These are phyloP conservation scores for Cerioporus squamosus DNA, from an alignment of 1,284 basidiomycete species.

Conservation along the genomic window DNA sequence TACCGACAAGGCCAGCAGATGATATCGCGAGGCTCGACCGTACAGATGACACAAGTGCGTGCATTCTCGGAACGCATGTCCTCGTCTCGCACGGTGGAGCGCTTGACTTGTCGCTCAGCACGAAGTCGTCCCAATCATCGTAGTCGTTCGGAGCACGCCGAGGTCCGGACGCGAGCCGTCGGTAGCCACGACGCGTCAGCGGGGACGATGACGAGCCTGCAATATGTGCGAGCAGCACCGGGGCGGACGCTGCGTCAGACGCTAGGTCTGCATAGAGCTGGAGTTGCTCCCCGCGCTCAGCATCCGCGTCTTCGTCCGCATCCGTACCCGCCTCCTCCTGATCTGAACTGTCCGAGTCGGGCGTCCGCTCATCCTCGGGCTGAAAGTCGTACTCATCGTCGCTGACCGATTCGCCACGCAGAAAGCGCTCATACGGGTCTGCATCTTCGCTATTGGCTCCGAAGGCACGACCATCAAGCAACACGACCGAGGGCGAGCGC, in stretches of 20 bases:
- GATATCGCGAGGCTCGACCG: conserved; percentile 67
- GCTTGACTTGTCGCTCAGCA: conserved; percentile 27
- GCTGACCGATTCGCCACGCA: conserved; percentile 64
- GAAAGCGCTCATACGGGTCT: conserved; percentile 58
- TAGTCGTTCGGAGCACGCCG: conserved; percentile 11
- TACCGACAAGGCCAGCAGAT: conserved; percentile 83
- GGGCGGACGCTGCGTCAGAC: conserved; percentile 38
- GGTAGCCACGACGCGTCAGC: conserved; percentile 52
- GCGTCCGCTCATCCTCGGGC: conserved; percentile 18
- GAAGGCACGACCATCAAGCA: neutral
- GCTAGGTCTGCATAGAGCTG: conserved; percentile 50
- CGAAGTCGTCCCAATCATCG: conserved; percentile 35
- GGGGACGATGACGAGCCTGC: conserved; percentile 43
- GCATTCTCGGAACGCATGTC: conserved; percentile 38
- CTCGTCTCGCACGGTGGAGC: conserved; percentile 24
- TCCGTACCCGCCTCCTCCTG: conserved; percentile 10
- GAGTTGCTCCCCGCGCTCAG: conserved; percentile 36
- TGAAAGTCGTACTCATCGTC: conserved; percentile 61
- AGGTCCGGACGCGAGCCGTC: conserved; percentile 36
- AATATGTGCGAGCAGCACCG: conserved; percentile 56
- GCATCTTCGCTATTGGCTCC: conserved; percentile 17
- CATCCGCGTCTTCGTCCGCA: conserved; percentile 30
- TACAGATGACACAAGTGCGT: conserved; percentile 72
- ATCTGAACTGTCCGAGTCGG: neutral
- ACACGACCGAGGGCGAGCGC: neutral